These are phyloP conservation scores for Petunia axillaris DNA, from an alignment of 257 asterid genomes.

Conservation along the genomic window DNA sequence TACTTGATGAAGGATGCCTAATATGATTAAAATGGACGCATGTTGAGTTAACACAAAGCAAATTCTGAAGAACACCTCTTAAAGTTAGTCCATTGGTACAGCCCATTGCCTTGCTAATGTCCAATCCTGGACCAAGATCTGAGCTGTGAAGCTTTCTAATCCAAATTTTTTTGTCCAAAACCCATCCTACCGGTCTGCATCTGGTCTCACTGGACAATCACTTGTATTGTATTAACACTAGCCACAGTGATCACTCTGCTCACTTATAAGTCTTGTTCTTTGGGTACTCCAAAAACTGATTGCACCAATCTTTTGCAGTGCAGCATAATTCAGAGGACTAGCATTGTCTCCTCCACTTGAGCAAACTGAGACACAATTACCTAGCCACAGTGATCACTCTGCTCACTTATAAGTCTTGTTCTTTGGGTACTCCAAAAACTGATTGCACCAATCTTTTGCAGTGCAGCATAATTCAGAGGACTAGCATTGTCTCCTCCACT, in stretches of 20 bases:
- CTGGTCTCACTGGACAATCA: background rate
- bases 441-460: background rate
- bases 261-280: background rate
- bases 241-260: background rate
- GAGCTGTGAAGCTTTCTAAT: background rate
- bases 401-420: no score
- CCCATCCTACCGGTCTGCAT: background rate
- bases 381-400: background rate
- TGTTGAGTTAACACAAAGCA: background rate
- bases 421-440: background rate
- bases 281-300: background rate
- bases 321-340: conserved; percentile 1
- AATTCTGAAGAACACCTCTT: background rate
- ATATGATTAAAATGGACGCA: background rate
- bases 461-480: conserved; percentile 10
- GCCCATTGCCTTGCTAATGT: background rate
- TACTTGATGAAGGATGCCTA: background rate
- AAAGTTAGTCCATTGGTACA: background rate
- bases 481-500: background rate
- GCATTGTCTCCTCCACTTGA: background rate
- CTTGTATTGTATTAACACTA: background rate
- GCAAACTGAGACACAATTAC: conserved; percentile 16
- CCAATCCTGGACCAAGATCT: background rate
- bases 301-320: conserved; percentile 1
- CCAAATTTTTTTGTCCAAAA: background rate